These are phyloP conservation scores for Calamus simplicifolius DNA, from an alignment of 176 grass and related monocot species.

Conservation along the genomic window DNA sequence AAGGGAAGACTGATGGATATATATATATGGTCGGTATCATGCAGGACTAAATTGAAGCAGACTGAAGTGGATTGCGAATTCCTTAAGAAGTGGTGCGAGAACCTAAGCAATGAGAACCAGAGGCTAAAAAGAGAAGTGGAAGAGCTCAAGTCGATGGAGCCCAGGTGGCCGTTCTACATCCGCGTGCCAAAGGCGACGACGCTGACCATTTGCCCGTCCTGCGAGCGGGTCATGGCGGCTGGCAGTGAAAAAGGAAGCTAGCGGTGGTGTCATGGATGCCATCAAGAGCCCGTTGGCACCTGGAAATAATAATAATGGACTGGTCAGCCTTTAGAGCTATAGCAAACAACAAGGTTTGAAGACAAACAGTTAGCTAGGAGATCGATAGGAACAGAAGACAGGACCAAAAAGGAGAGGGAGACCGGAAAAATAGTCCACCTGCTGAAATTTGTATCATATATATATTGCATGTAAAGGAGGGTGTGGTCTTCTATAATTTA, in stretches of 20 bases:
- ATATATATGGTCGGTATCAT: background rate
- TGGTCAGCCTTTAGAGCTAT: background rate
- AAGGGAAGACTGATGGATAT: no score
- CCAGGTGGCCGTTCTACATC: background rate
- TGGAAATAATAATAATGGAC: background rate
- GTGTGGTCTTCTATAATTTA: no score
- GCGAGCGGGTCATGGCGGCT: background rate
- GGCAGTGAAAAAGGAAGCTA: background rate
- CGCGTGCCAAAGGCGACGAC: background rate
- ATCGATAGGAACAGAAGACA: no score
- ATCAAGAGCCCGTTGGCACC: background rate
- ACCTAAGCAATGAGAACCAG: conserved; percentile 5
- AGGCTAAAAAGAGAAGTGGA: conserved; percentile 8
- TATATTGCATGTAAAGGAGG: no score
- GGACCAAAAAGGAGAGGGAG: no score
- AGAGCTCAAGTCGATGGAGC: conserved; percentile 1
- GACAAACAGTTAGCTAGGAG: no score
- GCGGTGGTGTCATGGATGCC: background rate
- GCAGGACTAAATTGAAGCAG: conserved; percentile 17
- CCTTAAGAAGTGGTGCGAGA: conserved; percentile 3
- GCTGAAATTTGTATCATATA: no score
- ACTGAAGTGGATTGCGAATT: background rate
- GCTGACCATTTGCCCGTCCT: background rate
- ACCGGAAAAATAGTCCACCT: no score
- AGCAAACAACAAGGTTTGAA: no score